A percentile compares a stretch with the other conserved stretches of the same genome.
phyloP scores from a whole-genome alignment of 1,139 yeast species.

The Geotrichum cucujoidarum region DNA sequence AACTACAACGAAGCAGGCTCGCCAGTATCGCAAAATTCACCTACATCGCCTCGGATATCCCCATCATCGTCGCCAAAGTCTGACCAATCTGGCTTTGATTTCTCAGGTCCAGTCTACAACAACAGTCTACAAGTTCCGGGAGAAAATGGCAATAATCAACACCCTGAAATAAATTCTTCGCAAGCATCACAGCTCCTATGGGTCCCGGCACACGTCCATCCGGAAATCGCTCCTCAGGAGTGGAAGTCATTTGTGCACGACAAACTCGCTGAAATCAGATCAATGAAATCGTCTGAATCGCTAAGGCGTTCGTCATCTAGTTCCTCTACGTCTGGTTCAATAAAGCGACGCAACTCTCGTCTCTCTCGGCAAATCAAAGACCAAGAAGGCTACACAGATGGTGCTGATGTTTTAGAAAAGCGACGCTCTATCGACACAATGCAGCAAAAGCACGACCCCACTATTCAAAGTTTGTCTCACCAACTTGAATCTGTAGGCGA shows the following conservation, averaged over 20 bases:
- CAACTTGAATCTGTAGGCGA: conserved; percentile 34
- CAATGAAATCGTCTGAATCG: conserved; percentile 35
- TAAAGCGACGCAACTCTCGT: conserved; percentile 35
- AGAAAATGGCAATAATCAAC: conserved; percentile 1
- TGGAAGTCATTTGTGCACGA: conserved; percentile 77
- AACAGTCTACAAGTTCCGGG: conserved; percentile 1
- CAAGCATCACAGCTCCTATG: conserved; percentile 48
- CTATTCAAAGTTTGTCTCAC: conserved; percentile 29
- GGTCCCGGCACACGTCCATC: conserved; percentile 95
- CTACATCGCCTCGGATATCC: conserved; percentile 1
- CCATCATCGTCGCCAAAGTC: conserved; percentile 12
- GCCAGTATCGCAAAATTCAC: no score
- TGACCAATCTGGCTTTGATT: conserved; percentile 11
- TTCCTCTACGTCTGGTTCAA: conserved; percentile 9
- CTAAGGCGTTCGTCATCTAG: not conserved
- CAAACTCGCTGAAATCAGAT: conserved; percentile 67
- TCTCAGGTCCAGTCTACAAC: not conserved
- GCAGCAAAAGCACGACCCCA: conserved; percentile 25
- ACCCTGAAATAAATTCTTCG: conserved; percentile 24
- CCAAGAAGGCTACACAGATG: conserved; percentile 38
- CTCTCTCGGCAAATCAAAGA: conserved; percentile 38
- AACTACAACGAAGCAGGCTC: conserved; percentile 17
- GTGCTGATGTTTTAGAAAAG: conserved; percentile 37
- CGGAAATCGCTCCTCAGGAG: conserved; percentile 88
- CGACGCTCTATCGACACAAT: conserved; percentile 26